phyloP scores from a whole-genome alignment of 495 filamentous ascomycete genomes.

The Daldinia childiae region DNA sequence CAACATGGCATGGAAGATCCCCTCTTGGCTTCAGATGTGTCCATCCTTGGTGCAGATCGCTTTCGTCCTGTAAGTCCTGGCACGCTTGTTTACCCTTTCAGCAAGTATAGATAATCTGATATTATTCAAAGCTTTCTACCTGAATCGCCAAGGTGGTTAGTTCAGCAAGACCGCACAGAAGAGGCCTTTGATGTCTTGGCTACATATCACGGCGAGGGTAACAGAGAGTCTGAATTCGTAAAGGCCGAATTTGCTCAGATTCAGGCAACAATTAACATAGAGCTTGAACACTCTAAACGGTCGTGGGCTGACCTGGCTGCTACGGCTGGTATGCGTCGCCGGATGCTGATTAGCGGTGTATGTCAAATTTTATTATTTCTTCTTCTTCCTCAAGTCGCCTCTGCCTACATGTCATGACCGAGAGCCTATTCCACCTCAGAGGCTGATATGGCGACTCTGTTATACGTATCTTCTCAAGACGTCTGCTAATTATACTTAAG shows the following conservation, averaged over 20 bases:
- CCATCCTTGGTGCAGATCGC: constrained; percentile 67
- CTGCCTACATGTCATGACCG: neutral
- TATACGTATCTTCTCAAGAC: neutral
- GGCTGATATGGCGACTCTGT: neutral
- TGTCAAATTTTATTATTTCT: neutral
- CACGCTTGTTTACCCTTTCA: constrained; percentile 43
- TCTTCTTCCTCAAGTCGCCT: neutral
- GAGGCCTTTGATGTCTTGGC: constrained; percentile 63
- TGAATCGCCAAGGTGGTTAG: constrained; percentile 64
- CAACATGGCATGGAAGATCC: constrained; percentile 73
- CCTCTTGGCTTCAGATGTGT: constrained; percentile 65
- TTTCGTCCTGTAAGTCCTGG: constrained; percentile 56
- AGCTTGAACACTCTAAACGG: constrained; percentile 57
- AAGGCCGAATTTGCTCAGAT: constrained; percentile 64
- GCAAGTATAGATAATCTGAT: constrained; percentile 24
- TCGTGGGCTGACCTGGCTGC: constrained; percentile 60
- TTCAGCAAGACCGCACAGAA: constrained; percentile 61
- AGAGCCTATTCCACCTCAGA: neutral
- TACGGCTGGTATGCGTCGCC: constrained; percentile 56
- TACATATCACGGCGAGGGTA: constrained; percentile 68
- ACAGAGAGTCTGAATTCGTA: constrained; percentile 59
- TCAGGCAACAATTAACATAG: constrained; percentile 60
- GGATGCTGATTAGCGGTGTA: constrained; percentile 59
- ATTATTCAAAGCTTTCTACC: constrained; percentile 56
- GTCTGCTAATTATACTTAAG: constrained; percentile 5